Percentiles rank a stretch among this genome's conserved stretches.
These are phyloP conservation scores for Psidium guajava DNA, from an alignment of 345 rosid species.

Conservation along the genomic window DNA sequence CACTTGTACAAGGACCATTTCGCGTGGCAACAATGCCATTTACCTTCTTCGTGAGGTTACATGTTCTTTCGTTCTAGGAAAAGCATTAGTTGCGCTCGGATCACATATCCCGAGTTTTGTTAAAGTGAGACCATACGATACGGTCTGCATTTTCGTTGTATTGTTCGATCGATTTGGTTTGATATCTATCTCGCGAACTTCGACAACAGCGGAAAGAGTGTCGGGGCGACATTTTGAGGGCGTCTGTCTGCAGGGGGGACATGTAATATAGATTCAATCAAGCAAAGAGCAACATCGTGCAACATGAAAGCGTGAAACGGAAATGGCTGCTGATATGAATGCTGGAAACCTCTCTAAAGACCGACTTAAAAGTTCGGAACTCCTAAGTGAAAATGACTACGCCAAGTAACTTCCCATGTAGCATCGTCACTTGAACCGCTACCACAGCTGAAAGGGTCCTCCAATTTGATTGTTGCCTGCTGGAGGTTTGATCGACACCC, in stretches of 20 bases:
- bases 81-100: too few species aligned
- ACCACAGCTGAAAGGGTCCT: slow-evolving; percentile 7
- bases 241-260: too few species aligned
- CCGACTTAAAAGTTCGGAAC: neutral
- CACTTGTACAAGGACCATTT: neutral
- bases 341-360: neutral
- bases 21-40: too few species aligned
- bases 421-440: neutral
- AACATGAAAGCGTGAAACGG: neutral
- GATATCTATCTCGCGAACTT: neutral
- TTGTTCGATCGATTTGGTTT: neutral
- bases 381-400: neutral
- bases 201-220: neutral
- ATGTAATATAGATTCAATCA: too few species aligned
- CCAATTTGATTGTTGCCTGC: slow-evolving; percentile 6
- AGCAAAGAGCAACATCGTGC: neutral
- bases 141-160: neutral
- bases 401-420: neutral
- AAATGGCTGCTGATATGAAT: neutral
- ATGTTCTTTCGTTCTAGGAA: too few species aligned
- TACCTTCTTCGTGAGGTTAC: too few species aligned
- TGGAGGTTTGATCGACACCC: slow-evolving; percentile 18
- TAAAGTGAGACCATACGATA: neutral
- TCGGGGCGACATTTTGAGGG: neutral
- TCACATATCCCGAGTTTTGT: neutral